Base-by-base conservation (phyloP, 2,329 filamentous ascomycete genomes). In the Aureobasidium namibiae region DNA sequence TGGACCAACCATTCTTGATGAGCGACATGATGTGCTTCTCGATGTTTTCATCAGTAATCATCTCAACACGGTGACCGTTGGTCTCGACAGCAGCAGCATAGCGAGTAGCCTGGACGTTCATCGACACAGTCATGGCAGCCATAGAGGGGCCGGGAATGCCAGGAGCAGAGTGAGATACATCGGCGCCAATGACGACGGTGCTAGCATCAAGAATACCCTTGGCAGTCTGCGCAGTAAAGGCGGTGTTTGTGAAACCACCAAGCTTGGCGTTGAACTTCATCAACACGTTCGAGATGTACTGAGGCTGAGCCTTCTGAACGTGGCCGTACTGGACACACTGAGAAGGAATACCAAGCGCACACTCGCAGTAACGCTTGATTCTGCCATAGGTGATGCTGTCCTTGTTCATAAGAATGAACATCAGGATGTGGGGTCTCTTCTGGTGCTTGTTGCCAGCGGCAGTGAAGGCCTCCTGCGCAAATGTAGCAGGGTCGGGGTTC, bases 191-290 rank as follows among this genome's bases (percentile, higher is more conserved):
- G 49, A 96, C 84, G 80, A 96, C 87, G 0, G 90, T 94, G 0
- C 85, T 81, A 0, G 68, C 69, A 1, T 69, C 68, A 62, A 74
- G 72, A 60, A 68, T 64, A 14, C 72, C 72, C 53, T 45, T 45
- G 18, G 60, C 67, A 0, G 65, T 59, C 13, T 66, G 64, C 31
- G 63, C 66, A 49, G 72, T 68, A 67, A 78, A 66, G 2, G 76
- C 78, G 53, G 77, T 73, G 61, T 75, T 85, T 1, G 90, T 96
- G 0, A 83, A 81, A 6, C 94, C 94, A 14, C 94, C 94, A 2
- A 99, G 81, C 76, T 99, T 99, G 3, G 90, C 88, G 67, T 99
- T 97, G 64, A 99, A 85, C 76, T 99, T 99, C 90, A 99, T 94
- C 63, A 85, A 82, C 0, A 99, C 90, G 63, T 99, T 99, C 1